Base-by-base conservation (phyloP, 1,284 basidiomycete species). In the Naganishia liquefaciens region DNA sequence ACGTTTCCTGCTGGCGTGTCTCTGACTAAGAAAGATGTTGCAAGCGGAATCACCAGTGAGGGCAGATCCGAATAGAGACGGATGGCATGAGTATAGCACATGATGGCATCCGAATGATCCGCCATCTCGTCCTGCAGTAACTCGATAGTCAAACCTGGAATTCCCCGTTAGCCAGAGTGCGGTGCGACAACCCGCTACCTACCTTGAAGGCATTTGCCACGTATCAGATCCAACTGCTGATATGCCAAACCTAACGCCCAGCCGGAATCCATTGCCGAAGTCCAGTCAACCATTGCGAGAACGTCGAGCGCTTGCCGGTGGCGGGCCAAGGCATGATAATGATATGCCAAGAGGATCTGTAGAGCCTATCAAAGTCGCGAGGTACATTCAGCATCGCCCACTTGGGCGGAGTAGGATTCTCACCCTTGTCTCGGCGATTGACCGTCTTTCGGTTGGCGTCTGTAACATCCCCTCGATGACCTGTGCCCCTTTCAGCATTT, bases 281-380 rank as follows among this genome's bases (percentile, higher is more conserved):
- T 75, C 70, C 85, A 83, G 40, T 85, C 82, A 15, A 89, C 82
- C 66, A 81, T 78, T 27, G 80, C 76, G 7, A 90, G 81, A 61
- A 87, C 80, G 1, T 78, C 71, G 21, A 93, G 78, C 63, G 88
- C 90, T 62, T 85, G 84, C 2, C 81, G 76, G 19, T 86, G 86
- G 21, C 84, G 80, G 37, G 86, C 85, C 3, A 91, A 77, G 0
- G 90, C 88, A 75, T 89, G 90, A 2, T 86, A 85, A 70, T 88
- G 87, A 75, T 89, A 91, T 2, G 88, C 90, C 46, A 88, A 78
- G 0, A 84, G 82, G 62, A 89, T 82, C 66, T 84, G 40, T 3
- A 78, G 71, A 15, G 77, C 75, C 76, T 76, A 50, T 79, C 13
- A 23, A n/a, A n/a, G n/a, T n/a, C 7, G 17, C 84, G 85, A 87